Percentiles rank a stretch among this genome's conserved stretches.
phyloP scores from a whole-genome alignment of 805 yeast species.

The Kuraishia floccosa region DNA sequence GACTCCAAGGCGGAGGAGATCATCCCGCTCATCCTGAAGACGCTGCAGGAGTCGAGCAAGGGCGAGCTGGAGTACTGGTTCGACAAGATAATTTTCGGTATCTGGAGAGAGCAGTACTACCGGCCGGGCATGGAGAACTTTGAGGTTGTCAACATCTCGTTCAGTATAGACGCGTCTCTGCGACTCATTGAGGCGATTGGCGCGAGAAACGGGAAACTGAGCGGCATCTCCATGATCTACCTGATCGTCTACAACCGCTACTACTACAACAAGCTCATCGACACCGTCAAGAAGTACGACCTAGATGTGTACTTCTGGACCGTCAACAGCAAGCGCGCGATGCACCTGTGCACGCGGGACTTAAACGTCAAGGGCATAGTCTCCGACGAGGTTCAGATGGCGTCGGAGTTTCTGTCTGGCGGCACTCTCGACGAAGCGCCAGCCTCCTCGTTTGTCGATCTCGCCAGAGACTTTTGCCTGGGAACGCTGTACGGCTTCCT shows the following conservation, averaged over 20 bases:
- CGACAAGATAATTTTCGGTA: constrained; percentile 21
- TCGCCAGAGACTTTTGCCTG: too few relatives aligned
- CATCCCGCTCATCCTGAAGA: constrained; percentile 12
- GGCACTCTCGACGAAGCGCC: too few relatives aligned
- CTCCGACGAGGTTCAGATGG: too few relatives aligned
- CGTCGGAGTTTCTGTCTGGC: too few relatives aligned
- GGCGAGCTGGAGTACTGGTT: constrained; percentile 16
- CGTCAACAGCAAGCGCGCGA: constrained; percentile 1
- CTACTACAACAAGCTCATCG: neutral
- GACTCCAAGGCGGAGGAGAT: constrained; percentile 18
- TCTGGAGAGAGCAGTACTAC: constrained; percentile 21
- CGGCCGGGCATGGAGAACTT: constrained; percentile 11
- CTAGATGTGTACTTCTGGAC: constrained; percentile 3
- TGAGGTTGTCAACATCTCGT: constrained; percentile 17
- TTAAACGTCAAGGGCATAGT: too few relatives aligned
- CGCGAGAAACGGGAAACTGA: constrained; percentile 1
- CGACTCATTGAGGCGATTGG: constrained; percentile 10
- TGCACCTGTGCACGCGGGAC: constrained; percentile 1
- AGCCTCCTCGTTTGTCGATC: too few relatives aligned
- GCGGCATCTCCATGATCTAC: constrained; percentile 1
- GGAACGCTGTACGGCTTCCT: too few relatives aligned
- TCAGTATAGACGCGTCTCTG: constrained; percentile 12
- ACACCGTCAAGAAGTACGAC: neutral
- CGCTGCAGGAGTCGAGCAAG: constrained; percentile 6
- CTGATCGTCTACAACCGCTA: neutral